Conservation (phyloP, 805 yeast species). For the Torulaspora microellipsoides region DNA sequence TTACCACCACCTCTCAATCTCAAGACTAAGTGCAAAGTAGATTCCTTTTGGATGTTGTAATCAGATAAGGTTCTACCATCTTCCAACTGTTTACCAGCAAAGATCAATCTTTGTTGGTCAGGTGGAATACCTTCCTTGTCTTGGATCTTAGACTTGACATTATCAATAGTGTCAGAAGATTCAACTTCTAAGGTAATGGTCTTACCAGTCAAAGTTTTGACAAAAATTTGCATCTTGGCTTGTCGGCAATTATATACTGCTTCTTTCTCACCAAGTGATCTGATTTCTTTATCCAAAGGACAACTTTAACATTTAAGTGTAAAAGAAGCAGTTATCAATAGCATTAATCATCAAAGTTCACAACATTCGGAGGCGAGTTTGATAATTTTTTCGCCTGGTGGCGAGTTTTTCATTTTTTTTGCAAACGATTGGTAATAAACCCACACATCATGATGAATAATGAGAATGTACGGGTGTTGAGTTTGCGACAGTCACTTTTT, state of each 20-base stretch:
- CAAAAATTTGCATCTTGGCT: conserved; percentile 88
- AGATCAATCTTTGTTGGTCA: conserved; percentile 94
- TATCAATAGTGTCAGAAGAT: conserved; percentile 96
- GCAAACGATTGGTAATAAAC: no score
- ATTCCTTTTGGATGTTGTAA: conserved; percentile 98
- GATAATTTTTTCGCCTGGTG: no score
- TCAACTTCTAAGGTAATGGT: conserved; percentile 97
- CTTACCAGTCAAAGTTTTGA: conserved; percentile 99
- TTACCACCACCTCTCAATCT: conserved; percentile 99
- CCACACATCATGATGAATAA: no score
- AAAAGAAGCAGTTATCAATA: no score
- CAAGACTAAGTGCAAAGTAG: conserved; percentile 90
- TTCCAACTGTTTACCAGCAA: conserved; percentile 96
- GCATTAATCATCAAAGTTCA: no score
- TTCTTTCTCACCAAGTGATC: conserved; percentile 36
- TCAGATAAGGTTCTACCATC: conserved; percentile 95
- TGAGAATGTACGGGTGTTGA: no score
- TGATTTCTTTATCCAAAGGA: background rate
- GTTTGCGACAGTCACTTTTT: no score
- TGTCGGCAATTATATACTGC: conserved; percentile 44
- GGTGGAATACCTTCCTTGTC: conserved; percentile 98
- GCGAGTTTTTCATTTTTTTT: no score
- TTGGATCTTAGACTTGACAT: conserved; percentile 93
- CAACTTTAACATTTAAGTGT: background rate
- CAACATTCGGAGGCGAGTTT: no score